These are phyloP conservation scores for Secale cereale DNA, from an alignment of 176 grass and related monocot species.

Conservation along the genomic window DNA sequence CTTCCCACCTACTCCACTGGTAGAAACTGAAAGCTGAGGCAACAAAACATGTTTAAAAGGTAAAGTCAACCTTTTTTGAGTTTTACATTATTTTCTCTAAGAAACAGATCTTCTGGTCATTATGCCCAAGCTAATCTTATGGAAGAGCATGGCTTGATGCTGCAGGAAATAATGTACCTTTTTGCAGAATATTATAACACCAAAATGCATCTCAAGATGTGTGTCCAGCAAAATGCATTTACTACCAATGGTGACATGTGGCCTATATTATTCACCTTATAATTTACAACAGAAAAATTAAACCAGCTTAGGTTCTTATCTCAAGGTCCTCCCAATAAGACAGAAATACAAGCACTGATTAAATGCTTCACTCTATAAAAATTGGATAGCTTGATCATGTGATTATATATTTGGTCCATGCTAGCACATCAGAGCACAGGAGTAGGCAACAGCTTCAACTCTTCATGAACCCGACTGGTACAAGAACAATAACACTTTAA, in stretches of 20 bases:
- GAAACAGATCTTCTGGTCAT: not conserved
- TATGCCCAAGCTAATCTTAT: not conserved
- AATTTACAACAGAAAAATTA: not conserved
- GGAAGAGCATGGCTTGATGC: not conserved
- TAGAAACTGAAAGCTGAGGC: conserved; percentile 34
- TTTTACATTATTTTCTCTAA: not conserved
- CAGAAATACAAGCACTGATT: not conserved
- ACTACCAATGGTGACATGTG: not conserved
- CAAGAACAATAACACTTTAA: not conserved
- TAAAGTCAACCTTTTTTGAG: not conserved
- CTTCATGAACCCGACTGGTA: not conserved
- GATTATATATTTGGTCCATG: not conserved
- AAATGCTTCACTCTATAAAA: not conserved
- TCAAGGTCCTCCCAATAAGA: not conserved
- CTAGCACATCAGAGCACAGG: not conserved
- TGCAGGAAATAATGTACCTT: not conserved
- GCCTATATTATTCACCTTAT: not conserved
- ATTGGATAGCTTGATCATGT: not conserved
- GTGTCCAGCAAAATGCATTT: not conserved
- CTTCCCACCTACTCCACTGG: conserved; percentile 3
- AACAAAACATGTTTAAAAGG: conserved; percentile 10
- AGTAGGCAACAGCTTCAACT: not conserved
- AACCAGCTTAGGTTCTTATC: not conserved
- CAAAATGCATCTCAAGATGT: not conserved
- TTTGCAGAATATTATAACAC: not conserved